Evolutionary conservation across 352 stramenopile genomes (phyloP).

Genomic region (Elongisporangium prolatum): DNA sequence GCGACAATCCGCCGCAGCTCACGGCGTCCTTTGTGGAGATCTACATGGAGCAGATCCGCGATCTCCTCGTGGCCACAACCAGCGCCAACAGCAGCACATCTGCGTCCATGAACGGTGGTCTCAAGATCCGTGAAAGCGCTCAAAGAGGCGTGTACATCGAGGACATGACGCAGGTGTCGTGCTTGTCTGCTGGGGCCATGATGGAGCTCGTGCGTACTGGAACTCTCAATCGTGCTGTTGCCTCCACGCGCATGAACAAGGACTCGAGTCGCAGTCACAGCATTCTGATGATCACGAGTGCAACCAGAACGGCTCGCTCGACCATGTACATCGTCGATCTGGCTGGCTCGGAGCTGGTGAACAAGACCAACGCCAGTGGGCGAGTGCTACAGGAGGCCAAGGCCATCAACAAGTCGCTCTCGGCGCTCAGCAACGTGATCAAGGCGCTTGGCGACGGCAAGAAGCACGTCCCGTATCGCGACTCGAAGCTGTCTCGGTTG

Average conservation of each 20-base stretch:
- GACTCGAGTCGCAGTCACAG: slow-evolving; percentile 76
- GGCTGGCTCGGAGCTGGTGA: slow-evolving; percentile 78
- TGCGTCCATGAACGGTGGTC: slow-evolving; percentile 15
- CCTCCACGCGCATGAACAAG: slow-evolving; percentile 90
- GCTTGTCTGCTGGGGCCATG: slow-evolving; percentile 34
- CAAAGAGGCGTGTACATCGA: slow-evolving; percentile 73
- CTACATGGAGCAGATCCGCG: slow-evolving; percentile 86
- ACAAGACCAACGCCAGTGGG: slow-evolving; percentile 78
- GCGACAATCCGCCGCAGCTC: slow-evolving; percentile 33
- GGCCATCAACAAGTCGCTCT: slow-evolving; percentile 84
- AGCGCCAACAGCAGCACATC: slow-evolving; percentile 9
- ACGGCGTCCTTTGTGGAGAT: slow-evolving; percentile 82
- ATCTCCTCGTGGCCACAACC: slow-evolving; percentile 34
- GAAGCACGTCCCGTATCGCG: slow-evolving; percentile 70
- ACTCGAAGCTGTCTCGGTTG: slow-evolving; percentile 83
- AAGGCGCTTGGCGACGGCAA: slow-evolving; percentile 75
- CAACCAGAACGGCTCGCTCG: slow-evolving; percentile 29
- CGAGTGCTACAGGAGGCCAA: slow-evolving; percentile 82
- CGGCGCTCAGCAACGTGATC: slow-evolving; percentile 82
- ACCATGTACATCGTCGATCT: slow-evolving; percentile 86
- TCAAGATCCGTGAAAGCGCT: slow-evolving; percentile 73
- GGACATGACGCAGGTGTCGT: slow-evolving; percentile 51
- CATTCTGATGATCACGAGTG: slow-evolving; percentile 52
- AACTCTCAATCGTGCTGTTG: slow-evolving; percentile 56
- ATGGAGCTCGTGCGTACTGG: slow-evolving; percentile 60